Conservation (phyloP, 306 rosid species). For the Citrullus mucosospermus region DNA sequence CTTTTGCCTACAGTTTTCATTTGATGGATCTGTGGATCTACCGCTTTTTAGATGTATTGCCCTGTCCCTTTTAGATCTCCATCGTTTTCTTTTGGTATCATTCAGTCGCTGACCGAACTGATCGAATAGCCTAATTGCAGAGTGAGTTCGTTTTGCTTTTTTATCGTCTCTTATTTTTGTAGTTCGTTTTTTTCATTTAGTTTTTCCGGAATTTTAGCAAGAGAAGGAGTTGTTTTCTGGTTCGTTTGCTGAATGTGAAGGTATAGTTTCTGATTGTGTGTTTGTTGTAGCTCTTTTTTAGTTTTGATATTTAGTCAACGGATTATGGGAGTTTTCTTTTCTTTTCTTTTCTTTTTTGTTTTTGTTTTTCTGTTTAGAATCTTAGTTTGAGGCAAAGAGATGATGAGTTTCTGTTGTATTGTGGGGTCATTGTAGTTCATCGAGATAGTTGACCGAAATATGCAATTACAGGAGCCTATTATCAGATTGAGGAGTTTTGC, state of each 20-base stretch:
- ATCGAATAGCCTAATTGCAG: conserved; percentile 16
- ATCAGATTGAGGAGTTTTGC: background rate
- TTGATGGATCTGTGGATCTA: conserved; percentile 71
- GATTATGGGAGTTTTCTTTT: background rate
- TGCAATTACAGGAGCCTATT: background rate
- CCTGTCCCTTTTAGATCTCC: conserved; percentile 39
- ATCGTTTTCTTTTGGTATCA: conserved; percentile 21
- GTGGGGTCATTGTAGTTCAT: background rate
- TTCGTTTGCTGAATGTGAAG: background rate
- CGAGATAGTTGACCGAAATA: background rate
- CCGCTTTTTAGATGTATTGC: conserved; percentile 29
- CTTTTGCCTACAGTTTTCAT: conserved; percentile 29
- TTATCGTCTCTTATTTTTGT: background rate
- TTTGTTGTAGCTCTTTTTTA: background rate
- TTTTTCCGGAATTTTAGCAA: background rate
- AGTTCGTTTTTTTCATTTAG: background rate
- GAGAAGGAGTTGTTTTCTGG: background rate
- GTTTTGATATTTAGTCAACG: background rate
- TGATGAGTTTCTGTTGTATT: background rate
- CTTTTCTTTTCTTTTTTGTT: background rate
- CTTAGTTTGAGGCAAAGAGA: background rate
- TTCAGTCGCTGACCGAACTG: conserved; percentile 22
- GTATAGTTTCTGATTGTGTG: background rate
- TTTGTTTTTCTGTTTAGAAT: background rate
- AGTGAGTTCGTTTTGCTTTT: conserved; percentile 19